Evolutionary conservation across 2,329 filamentous ascomycete species (phyloP), one percentile per base, ranked within the genome.

Genomic region (Metarhizium brunneum): DNA sequence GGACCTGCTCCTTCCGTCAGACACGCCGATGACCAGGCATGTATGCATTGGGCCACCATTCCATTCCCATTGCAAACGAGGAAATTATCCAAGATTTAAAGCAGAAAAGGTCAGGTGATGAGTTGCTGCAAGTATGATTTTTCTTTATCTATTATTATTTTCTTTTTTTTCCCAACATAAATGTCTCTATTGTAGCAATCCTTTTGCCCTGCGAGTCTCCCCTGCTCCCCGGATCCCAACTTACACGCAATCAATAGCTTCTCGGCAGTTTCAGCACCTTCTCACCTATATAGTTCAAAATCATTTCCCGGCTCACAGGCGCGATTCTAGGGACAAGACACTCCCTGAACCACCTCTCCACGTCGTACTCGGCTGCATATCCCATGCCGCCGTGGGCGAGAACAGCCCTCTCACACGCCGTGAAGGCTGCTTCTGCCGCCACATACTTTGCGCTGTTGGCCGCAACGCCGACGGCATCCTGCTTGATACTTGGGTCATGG

Each of bases 391-490:
- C 83, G 52, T 81, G 76, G 10, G 77, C 77, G 62, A 86, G 64
- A 1, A 85, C 76, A 0, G 81, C 81, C 49, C 80, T 71, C 68
- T 86, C 83, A 60, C 82, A 85, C 2, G 83, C 81, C 43, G 72
- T 75, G 58, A 84, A 86, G 0, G 83, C 82, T 3, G 82, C 81
- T 65, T 86, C 84, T 0, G 82, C 83, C 2, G 84, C 84, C 63
- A 88, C 64, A 60, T 87, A 89, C 69, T 90, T 90, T 42, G 84
- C 86, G 60, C 81, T 85, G 68, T 89, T 85, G 61, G 82, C 81
- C 45, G 83, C 83, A 1, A 87, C 77, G 0, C 85, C 85, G 0
- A 88, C 72, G 0, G 79, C 76, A 45, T 82, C 75, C 52, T 76
- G 76, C 1, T 75, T 76, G 45, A 85, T 75, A 0, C 71, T 75